phyloP scores from a whole-genome alignment of 768 basidiomycete genomes.

The Paxillus ammoniavirescens region DNA sequence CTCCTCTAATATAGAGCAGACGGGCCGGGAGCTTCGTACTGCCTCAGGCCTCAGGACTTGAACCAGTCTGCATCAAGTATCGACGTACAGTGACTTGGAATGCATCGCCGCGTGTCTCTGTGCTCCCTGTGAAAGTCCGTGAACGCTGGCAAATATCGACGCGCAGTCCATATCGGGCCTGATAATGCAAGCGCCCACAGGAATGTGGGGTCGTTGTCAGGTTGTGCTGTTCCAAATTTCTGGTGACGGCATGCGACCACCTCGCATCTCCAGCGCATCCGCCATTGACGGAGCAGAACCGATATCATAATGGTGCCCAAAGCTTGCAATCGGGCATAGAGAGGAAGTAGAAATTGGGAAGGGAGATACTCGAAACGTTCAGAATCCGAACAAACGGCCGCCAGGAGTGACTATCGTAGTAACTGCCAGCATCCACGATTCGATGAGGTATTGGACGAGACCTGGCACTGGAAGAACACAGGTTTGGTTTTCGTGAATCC shows the following conservation, averaged over 20 bases:
- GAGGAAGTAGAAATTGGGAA: constrained; percentile 13
- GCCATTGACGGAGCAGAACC: constrained; percentile 23
- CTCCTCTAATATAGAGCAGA: constrained; percentile 6
- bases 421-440: too few species aligned
- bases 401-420: neutral
- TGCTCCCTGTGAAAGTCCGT: neutral
- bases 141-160: neutral
- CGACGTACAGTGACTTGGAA: neutral
- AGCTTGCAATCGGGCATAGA: constrained; percentile 15
- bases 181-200: constrained; percentile 1
- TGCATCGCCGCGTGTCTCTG: neutral
- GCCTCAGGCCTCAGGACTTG: constrained; percentile 6
- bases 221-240: neutral
- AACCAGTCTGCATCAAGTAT: neutral
- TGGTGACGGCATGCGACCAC: neutral
- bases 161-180: neutral
- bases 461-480: neutral
- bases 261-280: constrained; percentile 22
- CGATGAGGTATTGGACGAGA: neutral
- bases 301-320: constrained; percentile 10
- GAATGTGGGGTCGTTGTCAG: neutral
- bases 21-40: neutral
- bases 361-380: constrained; percentile 5
- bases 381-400: neutral
- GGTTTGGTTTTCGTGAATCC: neutral